phyloP scores from a whole-genome alignment of 176 grass and related monocot genomes.

The Coix lacrymajobi region DNA sequence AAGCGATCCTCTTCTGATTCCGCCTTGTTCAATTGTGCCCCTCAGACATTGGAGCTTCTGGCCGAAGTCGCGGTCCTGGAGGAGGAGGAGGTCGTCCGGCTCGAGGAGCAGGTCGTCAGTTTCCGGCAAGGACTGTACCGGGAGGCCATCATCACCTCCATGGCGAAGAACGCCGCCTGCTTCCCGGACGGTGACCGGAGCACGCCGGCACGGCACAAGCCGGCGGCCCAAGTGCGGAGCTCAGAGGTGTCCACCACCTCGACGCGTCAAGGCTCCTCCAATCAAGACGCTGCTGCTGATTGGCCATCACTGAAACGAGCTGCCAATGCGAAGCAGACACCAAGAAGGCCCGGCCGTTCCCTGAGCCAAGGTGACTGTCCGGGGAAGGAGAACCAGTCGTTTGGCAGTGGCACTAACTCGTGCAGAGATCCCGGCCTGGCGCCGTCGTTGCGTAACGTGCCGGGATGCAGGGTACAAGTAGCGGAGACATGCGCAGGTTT shows the following conservation, averaged over 20 bases:
- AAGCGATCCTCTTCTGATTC: slow-evolving; percentile 11
- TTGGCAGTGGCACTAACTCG: slow-evolving; percentile 28
- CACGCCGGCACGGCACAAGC: slow-evolving; percentile 25
- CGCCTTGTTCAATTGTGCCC: slow-evolving; percentile 1
- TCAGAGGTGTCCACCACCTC: slow-evolving; percentile 2
- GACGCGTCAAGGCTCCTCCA: slow-evolving; percentile 6
- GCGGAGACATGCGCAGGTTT: slow-evolving; percentile 21
- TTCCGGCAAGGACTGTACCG: slow-evolving; percentile 69
- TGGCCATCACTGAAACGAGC: slow-evolving; percentile 24
- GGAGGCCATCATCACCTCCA: slow-evolving; percentile 63
- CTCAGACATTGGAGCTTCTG: slow-evolving; percentile 87
- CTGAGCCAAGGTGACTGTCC: slow-evolving; percentile 23
- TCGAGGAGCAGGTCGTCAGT: slow-evolving; percentile 80
- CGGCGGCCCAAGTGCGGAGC: background rate
- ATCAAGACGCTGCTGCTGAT: slow-evolving; percentile 23
- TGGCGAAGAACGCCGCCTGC: slow-evolving; percentile 36
- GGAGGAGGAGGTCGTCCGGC: slow-evolving; percentile 83
- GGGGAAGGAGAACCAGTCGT: slow-evolving; percentile 71
- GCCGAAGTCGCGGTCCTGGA: slow-evolving; percentile 89
- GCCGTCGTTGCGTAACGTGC: slow-evolving; percentile 26
- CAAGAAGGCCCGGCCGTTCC: slow-evolving; percentile 22
- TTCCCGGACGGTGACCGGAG: slow-evolving; percentile 1
- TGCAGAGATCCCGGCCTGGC: slow-evolving; percentile 34
- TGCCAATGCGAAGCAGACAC: slow-evolving; percentile 26
- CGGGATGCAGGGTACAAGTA: slow-evolving; percentile 15